Base-by-base conservation (phyloP, 164 flowering plant genomes). In the Tetrastigma voinierianum region DNA sequence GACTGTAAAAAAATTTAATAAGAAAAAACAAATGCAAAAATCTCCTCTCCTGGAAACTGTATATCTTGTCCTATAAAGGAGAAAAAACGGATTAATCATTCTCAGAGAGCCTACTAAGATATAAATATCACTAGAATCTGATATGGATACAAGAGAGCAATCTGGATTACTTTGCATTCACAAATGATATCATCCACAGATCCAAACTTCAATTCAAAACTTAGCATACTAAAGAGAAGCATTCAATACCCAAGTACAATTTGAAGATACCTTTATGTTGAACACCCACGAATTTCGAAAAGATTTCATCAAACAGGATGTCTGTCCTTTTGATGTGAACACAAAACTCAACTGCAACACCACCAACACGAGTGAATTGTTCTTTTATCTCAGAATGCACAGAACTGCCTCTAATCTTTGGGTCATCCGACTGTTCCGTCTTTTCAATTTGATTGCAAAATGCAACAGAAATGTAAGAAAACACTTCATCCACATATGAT, bases 341-440 rank as follows among this genome's bases (percentile, higher is more conserved):
- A 74, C 97, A 95, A 68, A 95, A 95, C 75, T 95, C 99, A 32
- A 95, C 98, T 32, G 98, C 98, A 69, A 95, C 99, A 76, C 99
- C 99, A 78, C 98, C 99, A 72, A 95, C 99, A 60, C 97, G 94
- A 7, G 90, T 84, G 76, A 77, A 95, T 72, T 95, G 97, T 74
- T 95, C 98, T 71, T 90, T 87, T 68, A 87, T 90, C 72, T 90
- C 95, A 32, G 82, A 70, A 20, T 74, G 82, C 56, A 78, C 77
- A 60, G 89, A 76, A 72, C 68, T 66, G 65, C 74, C 74, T 66
- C 54, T 66, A 75, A 49, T 70, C 47, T 62, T 69, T 46, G 71
- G 66, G 49, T 84, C 82, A 65, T 79, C 76, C 20, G 55, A 60
- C 62, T 78, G 71, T 49, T 77, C 86, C 61, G 57, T 58, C 69